Conservation (phyloP, 2,329 filamentous ascomycete species). For the Epichloe sibirici region DNA sequence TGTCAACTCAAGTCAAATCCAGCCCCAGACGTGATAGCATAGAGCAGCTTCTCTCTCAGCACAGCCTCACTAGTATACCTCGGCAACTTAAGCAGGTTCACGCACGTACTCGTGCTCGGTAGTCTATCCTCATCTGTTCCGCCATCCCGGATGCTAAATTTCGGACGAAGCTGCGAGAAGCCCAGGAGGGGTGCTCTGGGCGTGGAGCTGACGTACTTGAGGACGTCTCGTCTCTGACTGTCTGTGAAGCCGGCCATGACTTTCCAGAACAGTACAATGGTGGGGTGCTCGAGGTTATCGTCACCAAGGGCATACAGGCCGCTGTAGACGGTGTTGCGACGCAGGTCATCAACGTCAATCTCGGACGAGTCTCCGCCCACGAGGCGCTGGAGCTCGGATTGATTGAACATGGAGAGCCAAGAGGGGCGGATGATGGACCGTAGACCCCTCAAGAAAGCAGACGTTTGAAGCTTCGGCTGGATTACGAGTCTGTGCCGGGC, state of each 20-base stretch:
- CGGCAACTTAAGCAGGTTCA: conserved; percentile 87
- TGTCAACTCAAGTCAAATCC: conserved; percentile 71
- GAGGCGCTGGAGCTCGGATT: conserved; percentile 83
- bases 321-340: conserved; percentile 73
- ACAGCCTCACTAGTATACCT: conserved; percentile 56
- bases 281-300: conserved; percentile 75
- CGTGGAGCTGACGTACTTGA: conserved; percentile 93
- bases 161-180: conserved; percentile 73
- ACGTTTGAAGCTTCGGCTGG: conserved; percentile 71
- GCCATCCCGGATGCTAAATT: conserved; percentile 81
- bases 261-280: conserved; percentile 79
- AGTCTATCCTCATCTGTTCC: conserved; percentile 50
- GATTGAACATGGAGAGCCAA: conserved; percentile 99
- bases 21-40: conserved; percentile 79
- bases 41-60: conserved; percentile 71
- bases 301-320: conserved; percentile 85
- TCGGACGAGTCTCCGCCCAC: conserved; percentile 77
- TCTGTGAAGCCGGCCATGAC: conserved; percentile 70
- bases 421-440: conserved; percentile 77
- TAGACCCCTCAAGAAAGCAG: conserved; percentile 77
- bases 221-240: conserved; percentile 65
- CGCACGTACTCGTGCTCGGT: conserved; percentile 90
- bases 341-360: conserved; percentile 78
- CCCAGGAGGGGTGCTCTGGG: conserved; percentile 81
- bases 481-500: conserved; percentile 73